Evolutionary conservation across 2,329 filamentous ascomycete species (phyloP).

Genomic region (Colletotrichum neosansevieriae): DNA sequence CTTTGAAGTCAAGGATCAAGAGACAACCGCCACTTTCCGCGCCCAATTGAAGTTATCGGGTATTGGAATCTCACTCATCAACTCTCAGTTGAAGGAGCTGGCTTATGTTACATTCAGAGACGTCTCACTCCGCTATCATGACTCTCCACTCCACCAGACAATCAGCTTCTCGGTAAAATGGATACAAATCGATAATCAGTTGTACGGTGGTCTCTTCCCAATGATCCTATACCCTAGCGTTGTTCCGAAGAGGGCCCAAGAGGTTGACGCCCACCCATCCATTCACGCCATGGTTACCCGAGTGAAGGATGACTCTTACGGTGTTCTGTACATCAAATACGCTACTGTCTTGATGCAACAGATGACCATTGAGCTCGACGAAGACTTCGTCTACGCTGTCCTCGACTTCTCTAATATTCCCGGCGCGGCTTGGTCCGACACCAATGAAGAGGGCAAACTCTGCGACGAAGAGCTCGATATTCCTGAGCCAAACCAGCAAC

Average conservation of each 20-base stretch:
- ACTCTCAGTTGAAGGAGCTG: slow-evolving; percentile 89
- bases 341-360: slow-evolving; percentile 93
- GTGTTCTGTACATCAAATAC: slow-evolving; percentile 98
- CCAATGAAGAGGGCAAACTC: slow-evolving; percentile 82
- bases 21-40: slow-evolving; percentile 88
- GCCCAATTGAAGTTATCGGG: slow-evolving; percentile 90
- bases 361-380: slow-evolving; percentile 97
- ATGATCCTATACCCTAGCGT: slow-evolving; percentile 98
- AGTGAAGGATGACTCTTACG: slow-evolving; percentile 98
- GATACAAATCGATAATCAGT: slow-evolving; percentile 98
- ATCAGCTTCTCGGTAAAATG: slow-evolving; percentile 93
- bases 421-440: slow-evolving; percentile 86
- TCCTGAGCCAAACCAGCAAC: slow-evolving; percentile 87
- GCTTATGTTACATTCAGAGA: slow-evolving; percentile 95
- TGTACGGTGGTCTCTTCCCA: slow-evolving; percentile 98
- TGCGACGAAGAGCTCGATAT: slow-evolving; percentile 93
- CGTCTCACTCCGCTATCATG: slow-evolving; percentile 89
- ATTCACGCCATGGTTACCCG: slow-evolving; percentile 91
- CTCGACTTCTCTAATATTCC: slow-evolving; percentile 95
- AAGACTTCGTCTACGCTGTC: slow-evolving; percentile 97
- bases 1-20: slow-evolving; percentile 94
- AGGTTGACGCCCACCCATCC: slow-evolving; percentile 96
- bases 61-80: slow-evolving; percentile 93
- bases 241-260: slow-evolving; percentile 94
- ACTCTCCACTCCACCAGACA: slow-evolving; percentile 94